A percentile compares a stretch with the other conserved stretches of the same genome.
These are phyloP conservation scores for Penicillium expansum DNA, from an alignment of 2,329 filamentous ascomycete species.

Conservation along the genomic window DNA sequence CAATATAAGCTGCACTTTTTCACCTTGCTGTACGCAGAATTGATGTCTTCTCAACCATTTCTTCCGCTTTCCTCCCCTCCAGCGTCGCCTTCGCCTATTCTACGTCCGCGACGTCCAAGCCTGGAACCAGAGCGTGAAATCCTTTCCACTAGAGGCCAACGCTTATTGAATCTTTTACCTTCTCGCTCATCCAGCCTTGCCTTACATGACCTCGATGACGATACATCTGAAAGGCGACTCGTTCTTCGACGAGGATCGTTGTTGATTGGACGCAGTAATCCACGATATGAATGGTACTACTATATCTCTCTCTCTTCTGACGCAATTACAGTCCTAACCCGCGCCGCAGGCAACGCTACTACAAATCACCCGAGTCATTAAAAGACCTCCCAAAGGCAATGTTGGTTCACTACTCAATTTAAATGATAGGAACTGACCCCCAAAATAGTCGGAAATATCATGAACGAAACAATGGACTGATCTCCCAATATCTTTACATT, in stretches of 20 bases:
- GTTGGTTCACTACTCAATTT: conserved; percentile 39
- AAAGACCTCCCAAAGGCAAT: conserved; percentile 68
- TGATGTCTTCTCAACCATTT: conserved; percentile 17
- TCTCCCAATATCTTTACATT: conserved; percentile 92
- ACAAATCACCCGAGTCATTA: conserved; percentile 75
- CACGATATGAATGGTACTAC: conserved; percentile 71
- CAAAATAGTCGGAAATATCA: conserved; percentile 70
- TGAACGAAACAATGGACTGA: conserved; percentile 79
- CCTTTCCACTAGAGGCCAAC: conserved; percentile 41
- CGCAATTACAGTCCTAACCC: background rate
- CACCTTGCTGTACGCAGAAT: background rate
- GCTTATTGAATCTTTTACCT: conserved; percentile 33
- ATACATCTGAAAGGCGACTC: conserved; percentile 4
- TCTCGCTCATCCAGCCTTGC: conserved; percentile 24
- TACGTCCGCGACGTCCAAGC: conserved; percentile 29
- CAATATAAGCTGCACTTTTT: background rate
- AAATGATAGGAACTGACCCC: background rate
- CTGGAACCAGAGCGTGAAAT: conserved; percentile 37
- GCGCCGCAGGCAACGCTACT: conserved; percentile 65
- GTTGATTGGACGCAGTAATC: conserved; percentile 84
- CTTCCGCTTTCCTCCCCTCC: conserved; percentile 18
- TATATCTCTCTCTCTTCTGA: background rate
- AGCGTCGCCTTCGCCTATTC: conserved; percentile 9
- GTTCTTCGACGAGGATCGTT: conserved; percentile 17
- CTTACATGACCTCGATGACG: conserved; percentile 18